Percentiles rank a stretch among this genome's conserved stretches.
phyloP scores from a whole-genome alignment of 805 yeast genomes.

The Candida andamanensis region DNA sequence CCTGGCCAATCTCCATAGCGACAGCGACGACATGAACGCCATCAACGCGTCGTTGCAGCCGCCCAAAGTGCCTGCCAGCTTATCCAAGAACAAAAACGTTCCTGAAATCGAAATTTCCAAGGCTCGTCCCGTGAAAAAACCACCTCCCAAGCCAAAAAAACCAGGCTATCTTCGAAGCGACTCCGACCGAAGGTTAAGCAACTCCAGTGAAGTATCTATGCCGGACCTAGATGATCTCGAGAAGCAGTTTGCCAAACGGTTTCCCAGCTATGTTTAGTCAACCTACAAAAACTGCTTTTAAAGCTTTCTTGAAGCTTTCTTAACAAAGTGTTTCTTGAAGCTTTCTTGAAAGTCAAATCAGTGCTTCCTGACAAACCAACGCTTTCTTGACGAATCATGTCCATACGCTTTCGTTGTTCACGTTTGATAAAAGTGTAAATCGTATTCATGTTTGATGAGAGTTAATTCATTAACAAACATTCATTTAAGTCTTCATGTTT shows the following conservation, averaged over 20 bases:
- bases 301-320: neutral
- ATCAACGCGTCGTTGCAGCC: slow-evolving; percentile 24
- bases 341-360: too few relatives aligned
- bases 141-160: slow-evolving; percentile 64
- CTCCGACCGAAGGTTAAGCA: slow-evolving; percentile 23
- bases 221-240: slow-evolving; percentile 59
- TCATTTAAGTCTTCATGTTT: too few relatives aligned
- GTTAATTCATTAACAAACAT: too few relatives aligned
- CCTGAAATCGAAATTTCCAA: slow-evolving; percentile 1
- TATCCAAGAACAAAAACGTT: slow-evolving; percentile 5
- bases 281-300: neutral
- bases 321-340: too few relatives aligned
- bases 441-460: too few relatives aligned
- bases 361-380: too few relatives aligned
- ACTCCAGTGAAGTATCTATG: slow-evolving; percentile 37
- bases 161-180: slow-evolving; percentile 45
- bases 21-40: slow-evolving; percentile 29
- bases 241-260: slow-evolving; percentile 50
- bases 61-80: slow-evolving; percentile 32
- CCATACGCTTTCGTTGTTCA: too few relatives aligned
- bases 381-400: too few relatives aligned
- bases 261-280: slow-evolving; percentile 52
- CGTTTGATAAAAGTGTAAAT: too few relatives aligned
- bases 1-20: too few relatives aligned
- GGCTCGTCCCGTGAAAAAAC: slow-evolving; percentile 20